A percentile compares a stretch with the other conserved stretches of the same genome.
These are phyloP conservation scores for Oryza punctata DNA, from an alignment of 176 grass and related monocot species.

Conservation along the genomic window DNA sequence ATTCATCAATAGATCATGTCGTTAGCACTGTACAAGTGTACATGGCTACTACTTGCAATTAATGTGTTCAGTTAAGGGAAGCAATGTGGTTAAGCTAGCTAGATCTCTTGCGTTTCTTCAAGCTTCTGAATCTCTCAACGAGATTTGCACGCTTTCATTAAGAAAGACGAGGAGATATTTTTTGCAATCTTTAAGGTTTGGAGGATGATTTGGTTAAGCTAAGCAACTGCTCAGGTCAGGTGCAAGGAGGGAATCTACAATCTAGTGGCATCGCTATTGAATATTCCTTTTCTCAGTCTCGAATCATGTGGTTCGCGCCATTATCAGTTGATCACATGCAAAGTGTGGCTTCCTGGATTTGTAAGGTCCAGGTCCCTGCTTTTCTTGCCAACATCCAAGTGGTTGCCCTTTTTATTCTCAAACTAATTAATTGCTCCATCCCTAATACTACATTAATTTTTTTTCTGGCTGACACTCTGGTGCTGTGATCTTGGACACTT, in stretches of 20 bases:
- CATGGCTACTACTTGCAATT: neutral
- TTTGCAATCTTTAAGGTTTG: neutral
- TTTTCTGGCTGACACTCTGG: neutral
- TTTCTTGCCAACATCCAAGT: neutral
- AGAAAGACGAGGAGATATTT: conserved; percentile 9
- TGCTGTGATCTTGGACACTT: neutral
- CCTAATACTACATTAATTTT: neutral
- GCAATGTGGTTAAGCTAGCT: neutral
- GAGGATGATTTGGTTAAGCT: conserved; percentile 7
- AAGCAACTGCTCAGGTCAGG: conserved; percentile 29
- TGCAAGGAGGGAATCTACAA: neutral
- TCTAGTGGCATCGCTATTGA: conserved; percentile 1
- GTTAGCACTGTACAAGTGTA: neutral
- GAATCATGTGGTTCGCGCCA: neutral
- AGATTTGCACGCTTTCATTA: conserved; percentile 23
- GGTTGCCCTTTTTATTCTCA: neutral
- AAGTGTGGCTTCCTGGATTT: conserved; percentile 39
- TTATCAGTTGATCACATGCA: conserved; percentile 1
- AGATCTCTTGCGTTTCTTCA: conserved; percentile 5
- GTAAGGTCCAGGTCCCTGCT: neutral
- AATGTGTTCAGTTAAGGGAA: neutral
- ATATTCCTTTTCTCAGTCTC: neutral
- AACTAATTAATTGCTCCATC: neutral
- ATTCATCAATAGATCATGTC: neutral
- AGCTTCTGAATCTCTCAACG: neutral